A percentile compares a stretch with the other conserved stretches of the same genome.
phyloP scores from a whole-genome alignment of 2,329 filamentous ascomycete species.

The Scedosporium apiospermum region DNA sequence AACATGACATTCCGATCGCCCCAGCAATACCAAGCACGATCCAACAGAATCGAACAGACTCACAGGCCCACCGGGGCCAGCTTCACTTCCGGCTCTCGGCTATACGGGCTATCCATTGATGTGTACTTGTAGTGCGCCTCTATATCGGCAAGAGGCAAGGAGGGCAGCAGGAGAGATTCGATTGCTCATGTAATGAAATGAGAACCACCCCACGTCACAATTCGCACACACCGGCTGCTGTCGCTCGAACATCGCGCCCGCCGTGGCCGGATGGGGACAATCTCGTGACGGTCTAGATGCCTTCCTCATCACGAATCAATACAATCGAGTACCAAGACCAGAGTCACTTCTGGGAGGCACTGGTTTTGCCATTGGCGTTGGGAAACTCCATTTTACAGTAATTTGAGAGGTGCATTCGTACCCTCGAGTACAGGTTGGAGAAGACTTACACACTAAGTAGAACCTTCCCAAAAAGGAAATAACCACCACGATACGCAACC shows the following conservation, averaged over 20 bases:
- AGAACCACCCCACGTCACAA: background rate
- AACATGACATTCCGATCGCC: background rate
- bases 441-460: background rate
- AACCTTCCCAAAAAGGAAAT: constrained; percentile 1
- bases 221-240: background rate
- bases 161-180: background rate
- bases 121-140: too few species aligned
- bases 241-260: background rate
- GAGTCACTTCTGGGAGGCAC: background rate
- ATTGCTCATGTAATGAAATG: background rate
- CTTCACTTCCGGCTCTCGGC: background rate
- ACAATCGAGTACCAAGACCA: background rate
- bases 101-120: background rate
- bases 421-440: background rate
- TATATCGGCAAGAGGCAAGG: too few species aligned
- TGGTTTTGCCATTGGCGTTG: background rate
- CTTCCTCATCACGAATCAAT: background rate
- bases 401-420: background rate
- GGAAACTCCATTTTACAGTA: background rate
- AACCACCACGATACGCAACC: background rate
- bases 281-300: background rate
- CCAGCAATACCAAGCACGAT: background rate
- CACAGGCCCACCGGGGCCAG: background rate
- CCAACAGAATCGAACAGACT: background rate
- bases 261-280: background rate